Evolutionary conservation across 2,329 filamentous ascomycete species (phyloP).

Genomic region (Aspergillus piperis): DNA sequence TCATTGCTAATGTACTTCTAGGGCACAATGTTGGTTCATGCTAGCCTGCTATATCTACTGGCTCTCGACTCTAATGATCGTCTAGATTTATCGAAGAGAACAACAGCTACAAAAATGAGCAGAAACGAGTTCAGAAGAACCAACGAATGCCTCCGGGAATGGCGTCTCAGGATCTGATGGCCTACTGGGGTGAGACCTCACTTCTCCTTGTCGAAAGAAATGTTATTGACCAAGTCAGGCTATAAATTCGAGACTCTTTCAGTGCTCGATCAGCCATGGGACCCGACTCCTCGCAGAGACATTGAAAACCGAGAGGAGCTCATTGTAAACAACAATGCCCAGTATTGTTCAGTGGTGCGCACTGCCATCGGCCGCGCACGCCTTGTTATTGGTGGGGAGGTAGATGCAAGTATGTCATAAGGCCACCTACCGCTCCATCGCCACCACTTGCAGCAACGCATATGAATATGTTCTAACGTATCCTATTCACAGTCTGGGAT

Average conservation of each 20-base stretch:
- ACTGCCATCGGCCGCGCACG: slow-evolving; percentile 78
- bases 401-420: slow-evolving; percentile 71
- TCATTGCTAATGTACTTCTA: slow-evolving; percentile 33
- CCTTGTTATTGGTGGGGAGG: slow-evolving; percentile 86
- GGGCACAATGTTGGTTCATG: slow-evolving; percentile 56
- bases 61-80: slow-evolving; percentile 14
- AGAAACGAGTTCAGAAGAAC: slow-evolving; percentile 59
- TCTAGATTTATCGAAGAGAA: slow-evolving; percentile 90
- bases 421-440: background rate
- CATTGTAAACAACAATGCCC: slow-evolving; percentile 82
- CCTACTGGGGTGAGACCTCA: slow-evolving; percentile 74
- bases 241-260: slow-evolving; percentile 95
- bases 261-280: slow-evolving; percentile 74
- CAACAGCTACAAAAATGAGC: slow-evolving; percentile 68
- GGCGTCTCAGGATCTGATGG: slow-evolving; percentile 77
- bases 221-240: slow-evolving; percentile 53
- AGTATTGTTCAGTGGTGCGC: slow-evolving; percentile 92
- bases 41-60: background rate
- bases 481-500: slow-evolving; percentile 68
- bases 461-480: slow-evolving; percentile 3
- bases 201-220: background rate
- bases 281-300: slow-evolving; percentile 67
- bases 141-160: slow-evolving; percentile 54
- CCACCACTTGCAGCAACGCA: background rate
- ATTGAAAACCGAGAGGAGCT: slow-evolving; percentile 75